Percentiles rank a stretch among this genome's conserved stretches.
Evolutionary conservation across 2,329 filamentous ascomycete genomes (phyloP).

Genomic region (Huntiella omanensis): DNA sequence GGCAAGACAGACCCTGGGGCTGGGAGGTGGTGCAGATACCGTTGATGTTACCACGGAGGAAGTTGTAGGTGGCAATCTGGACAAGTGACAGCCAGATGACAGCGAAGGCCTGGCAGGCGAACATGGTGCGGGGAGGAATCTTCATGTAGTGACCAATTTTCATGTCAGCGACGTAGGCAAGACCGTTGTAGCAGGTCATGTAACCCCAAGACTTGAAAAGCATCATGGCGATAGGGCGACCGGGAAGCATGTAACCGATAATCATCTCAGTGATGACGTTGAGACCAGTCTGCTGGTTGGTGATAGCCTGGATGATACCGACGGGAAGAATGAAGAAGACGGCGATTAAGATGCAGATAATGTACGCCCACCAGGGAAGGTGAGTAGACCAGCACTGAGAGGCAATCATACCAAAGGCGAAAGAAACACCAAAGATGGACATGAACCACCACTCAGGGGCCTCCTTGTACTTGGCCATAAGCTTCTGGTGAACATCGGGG

Average conservation of each 20-base stretch:
- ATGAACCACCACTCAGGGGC: conserved; percentile 40
- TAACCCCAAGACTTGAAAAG: conserved; percentile 29
- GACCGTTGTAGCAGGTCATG: conserved; percentile 27
- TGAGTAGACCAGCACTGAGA: conserved; percentile 22
- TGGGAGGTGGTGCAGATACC: conserved; percentile 32
- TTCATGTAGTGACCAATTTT: conserved; percentile 37
- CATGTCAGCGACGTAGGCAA: conserved; percentile 29
- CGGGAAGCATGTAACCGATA: conserved; percentile 29
- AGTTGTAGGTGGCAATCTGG: conserved; percentile 22
- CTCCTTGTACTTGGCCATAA: conserved; percentile 37
- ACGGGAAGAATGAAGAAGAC: conserved; percentile 24
- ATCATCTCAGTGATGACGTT: conserved; percentile 31
- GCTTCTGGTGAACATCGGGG: conserved; percentile 30
- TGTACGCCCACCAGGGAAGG: conserved; percentile 25
- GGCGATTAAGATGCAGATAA: conserved; percentile 23
- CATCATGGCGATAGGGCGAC: conserved; percentile 30
- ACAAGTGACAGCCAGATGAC: conserved; percentile 23
- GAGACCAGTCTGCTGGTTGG: conserved; percentile 28
- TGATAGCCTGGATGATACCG: conserved; percentile 28
- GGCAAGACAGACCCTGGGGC: conserved; percentile 33
- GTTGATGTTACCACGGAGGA: conserved; percentile 27
- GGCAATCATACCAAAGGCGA: conserved; percentile 27
- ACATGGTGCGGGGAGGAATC: conserved; percentile 30
- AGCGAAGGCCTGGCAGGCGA: conserved; percentile 25
- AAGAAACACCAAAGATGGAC: conserved; percentile 25